A percentile compares a stretch with the other conserved stretches of the same genome.
Evolutionary conservation across 2,329 filamentous ascomycete genomes (phyloP).

Genomic region (Hirsutella minnesotensis): DNA sequence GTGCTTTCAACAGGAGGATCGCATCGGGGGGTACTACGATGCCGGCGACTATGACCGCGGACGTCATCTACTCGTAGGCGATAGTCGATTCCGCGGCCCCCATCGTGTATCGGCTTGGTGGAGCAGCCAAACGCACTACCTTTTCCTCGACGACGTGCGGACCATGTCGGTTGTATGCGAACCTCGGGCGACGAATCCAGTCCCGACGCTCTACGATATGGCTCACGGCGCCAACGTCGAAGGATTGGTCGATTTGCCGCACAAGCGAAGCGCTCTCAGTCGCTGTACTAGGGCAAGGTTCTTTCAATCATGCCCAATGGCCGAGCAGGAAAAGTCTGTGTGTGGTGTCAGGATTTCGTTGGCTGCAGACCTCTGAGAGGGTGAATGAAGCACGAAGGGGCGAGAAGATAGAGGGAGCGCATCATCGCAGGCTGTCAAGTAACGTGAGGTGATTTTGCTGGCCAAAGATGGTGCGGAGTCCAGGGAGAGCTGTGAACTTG

Average conservation of each 20-base stretch:
- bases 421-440: no score
- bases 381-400: background rate
- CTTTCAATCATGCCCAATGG: conserved; percentile 54
- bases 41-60: conserved; percentile 45
- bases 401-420: background rate
- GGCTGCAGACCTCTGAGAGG: conserved; percentile 37
- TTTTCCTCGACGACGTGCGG: conserved; percentile 49
- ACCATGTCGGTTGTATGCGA: conserved; percentile 52
- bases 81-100: conserved; percentile 46
- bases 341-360: conserved; percentile 41
- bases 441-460: no score
- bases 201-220: conserved; percentile 63
- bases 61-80: conserved; percentile 45
- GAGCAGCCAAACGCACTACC: conserved; percentile 50
- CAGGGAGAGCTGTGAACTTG: no score
- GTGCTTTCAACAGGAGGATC: conserved; percentile 35
- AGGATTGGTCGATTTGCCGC: conserved; percentile 60
- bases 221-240: conserved; percentile 62
- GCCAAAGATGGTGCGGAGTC: no score
- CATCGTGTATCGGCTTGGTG: conserved; percentile 51
- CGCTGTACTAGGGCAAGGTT: conserved; percentile 54
- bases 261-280: conserved; percentile 59
- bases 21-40: conserved; percentile 42
- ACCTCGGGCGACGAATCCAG: conserved; percentile 58
- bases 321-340: conserved; percentile 42